A percentile compares a stretch with the other conserved stretches of the same genome.
These are phyloP conservation scores for Ascobolus immersus DNA, from an alignment of 495 filamentous ascomycete species.

Conservation along the genomic window DNA sequence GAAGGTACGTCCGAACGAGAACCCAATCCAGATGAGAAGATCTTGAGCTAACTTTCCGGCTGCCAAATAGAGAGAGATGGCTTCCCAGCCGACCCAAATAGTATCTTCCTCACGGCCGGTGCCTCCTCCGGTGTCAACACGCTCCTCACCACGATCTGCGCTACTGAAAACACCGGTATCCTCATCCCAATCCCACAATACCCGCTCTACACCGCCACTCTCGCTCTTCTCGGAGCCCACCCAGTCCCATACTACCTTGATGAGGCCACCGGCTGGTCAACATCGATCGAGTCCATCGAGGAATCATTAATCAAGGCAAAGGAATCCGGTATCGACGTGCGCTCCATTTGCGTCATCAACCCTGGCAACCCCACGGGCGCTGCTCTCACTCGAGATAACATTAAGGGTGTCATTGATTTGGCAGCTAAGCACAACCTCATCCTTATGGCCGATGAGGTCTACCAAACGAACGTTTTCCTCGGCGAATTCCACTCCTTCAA, in stretches of 20 bases:
- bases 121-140: constrained; percentile 89
- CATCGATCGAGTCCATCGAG: constrained; percentile 51
- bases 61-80: constrained; percentile 44
- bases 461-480: constrained; percentile 93
- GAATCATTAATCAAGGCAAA: constrained; percentile 43
- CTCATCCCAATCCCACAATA: constrained; percentile 95
- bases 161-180: constrained; percentile 50
- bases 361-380: constrained; percentile 93
- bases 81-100: constrained; percentile 46
- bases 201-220: constrained; percentile 85
- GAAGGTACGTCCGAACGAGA: constrained; percentile 29
- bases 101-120: constrained; percentile 69
- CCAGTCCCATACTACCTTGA: constrained; percentile 86
- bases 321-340: constrained; percentile 52
- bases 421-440: constrained; percentile 71
- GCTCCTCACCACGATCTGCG: constrained; percentile 69
- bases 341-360: constrained; percentile 89
- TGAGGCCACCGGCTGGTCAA: constrained; percentile 64
- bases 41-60: constrained; percentile 3
- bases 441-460: constrained; percentile 85
- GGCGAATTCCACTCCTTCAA: constrained; percentile 92
- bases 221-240: constrained; percentile 58
- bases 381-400: constrained; percentile 48
- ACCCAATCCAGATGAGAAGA: constrained; percentile 1
- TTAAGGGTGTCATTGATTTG: constrained; percentile 56